phyloP scores from a whole-genome alignment of 208 protist genomes.

The Trypanosoma avium region DNA sequence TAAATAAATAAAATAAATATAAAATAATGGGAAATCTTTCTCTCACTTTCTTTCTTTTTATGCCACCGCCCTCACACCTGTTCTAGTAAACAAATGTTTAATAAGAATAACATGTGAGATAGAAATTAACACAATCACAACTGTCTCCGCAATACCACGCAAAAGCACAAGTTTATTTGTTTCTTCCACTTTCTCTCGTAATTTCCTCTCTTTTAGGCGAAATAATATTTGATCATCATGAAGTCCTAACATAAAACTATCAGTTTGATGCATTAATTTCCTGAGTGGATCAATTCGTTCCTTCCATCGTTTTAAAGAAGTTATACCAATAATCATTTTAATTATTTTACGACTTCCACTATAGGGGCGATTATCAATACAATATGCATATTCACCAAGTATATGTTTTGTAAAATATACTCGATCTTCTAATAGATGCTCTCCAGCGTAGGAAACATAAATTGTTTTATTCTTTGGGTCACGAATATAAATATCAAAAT shows the following conservation, averaged over 20 bases:
- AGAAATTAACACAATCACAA: constrained; percentile 56
- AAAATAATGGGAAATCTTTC: constrained; percentile 14
- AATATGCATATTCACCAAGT: constrained; percentile 69
- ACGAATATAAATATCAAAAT: constrained; percentile 78
- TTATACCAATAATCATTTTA: constrained; percentile 69
- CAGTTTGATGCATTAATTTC: constrained; percentile 58
- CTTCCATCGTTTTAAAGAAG: constrained; percentile 79
- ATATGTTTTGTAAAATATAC: constrained; percentile 78
- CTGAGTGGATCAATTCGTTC: constrained; percentile 71
- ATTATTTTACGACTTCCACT: constrained; percentile 50
- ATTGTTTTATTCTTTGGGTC: constrained; percentile 54
- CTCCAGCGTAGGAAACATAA: constrained; percentile 74
- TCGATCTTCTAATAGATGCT: constrained; percentile 66
- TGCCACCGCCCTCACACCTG: constrained; percentile 18
- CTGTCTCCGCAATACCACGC: constrained; percentile 54
- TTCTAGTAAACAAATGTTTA: constrained; percentile 32
- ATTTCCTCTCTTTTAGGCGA: constrained; percentile 53
- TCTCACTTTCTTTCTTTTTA: neutral
- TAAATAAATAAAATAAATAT: constrained; percentile 21
- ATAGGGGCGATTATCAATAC: constrained; percentile 76
- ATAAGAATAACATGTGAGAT: constrained; percentile 61
- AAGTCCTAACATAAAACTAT: constrained; percentile 73
- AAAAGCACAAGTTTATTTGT: constrained; percentile 51
- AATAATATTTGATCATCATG: constrained; percentile 81
- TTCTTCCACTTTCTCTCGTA: constrained; percentile 66